Percentiles rank a stretch among this genome's conserved stretches.
Conservation (phyloP, 257 asterid genomes). For the Solanum okadae region DNA sequence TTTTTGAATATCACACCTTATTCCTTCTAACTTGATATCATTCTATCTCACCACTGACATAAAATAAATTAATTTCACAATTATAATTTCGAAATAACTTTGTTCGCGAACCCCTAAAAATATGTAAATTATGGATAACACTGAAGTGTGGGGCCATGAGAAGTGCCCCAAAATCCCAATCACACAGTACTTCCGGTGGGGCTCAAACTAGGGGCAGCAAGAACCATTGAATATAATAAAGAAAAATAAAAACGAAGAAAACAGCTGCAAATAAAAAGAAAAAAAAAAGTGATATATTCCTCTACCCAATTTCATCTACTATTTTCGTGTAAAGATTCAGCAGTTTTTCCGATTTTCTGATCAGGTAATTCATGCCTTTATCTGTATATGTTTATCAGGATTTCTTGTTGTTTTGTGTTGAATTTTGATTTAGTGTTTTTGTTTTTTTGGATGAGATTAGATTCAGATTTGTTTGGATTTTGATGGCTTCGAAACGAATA, state of each 20-base stretch:
- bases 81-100: too few relatives aligned
- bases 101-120: background rate
- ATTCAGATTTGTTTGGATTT: background rate
- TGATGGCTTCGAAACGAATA: conserved; percentile 2
- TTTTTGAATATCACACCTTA: background rate
- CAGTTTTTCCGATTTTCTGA: background rate
- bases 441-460: background rate
- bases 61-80: background rate
- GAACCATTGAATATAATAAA: background rate
- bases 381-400: background rate
- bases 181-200: background rate
- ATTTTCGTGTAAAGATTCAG: background rate
- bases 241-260: background rate
- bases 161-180: background rate
- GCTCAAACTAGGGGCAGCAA: background rate
- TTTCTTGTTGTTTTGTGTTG: background rate
- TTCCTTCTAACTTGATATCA: background rate
- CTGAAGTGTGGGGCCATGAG: background rate
- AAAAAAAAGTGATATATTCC: background rate
- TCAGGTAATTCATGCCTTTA: background rate
- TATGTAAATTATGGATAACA: background rate
- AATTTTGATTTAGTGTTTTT: background rate
- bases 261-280: background rate
- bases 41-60: background rate
- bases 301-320: background rate